Base-by-base conservation (phyloP, 1,284 basidiomycete genomes). In the Cryptococcus sp. region DNA sequence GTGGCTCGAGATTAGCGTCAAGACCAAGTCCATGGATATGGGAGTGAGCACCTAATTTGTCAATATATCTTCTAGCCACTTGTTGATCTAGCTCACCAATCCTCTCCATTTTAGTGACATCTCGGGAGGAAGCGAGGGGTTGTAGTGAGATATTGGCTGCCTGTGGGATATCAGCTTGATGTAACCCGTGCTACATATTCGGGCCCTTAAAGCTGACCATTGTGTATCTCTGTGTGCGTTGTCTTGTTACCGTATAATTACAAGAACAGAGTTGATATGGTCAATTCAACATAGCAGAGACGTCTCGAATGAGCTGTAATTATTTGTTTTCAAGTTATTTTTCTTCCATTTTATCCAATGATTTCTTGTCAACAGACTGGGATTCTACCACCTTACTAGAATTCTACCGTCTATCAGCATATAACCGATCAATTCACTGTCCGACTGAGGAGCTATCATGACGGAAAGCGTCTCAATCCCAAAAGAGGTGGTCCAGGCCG, bases 61-160 rank as follows among this genome's bases (percentile, higher is more conserved):
- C 23, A 23, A 23, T 23, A 23, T 23, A 23, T 23, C 23, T 23
- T 23, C 23, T 23, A 23, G 23, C 23, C 23, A 23, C 23, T 23
- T 23, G 23, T 23, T 49, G 34, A 34, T 35, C 4, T 32, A 35
- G 61, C 81, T 57, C 54, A 87, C 90, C 91, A 75, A 96, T 96
- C 59, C 92, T 88, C 83, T 96, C 92, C 84, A 95, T 92, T 81
- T 92, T 93, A 53, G 91, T 93, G 56, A 93, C 86, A 70, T 95
- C 91, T 58, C 90, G 83, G 60, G 93, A 76, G 41, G 68, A 65
- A 10, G 67, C 66, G 33, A 47, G 36, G 53, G 73, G 58, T 66
- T 76, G 67, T 53, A 79, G 77, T 5, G 77, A 72, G 57, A 79
- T 80, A 57, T 76, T 78, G 51, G 74, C 71, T 46, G 76, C 73